Base-by-base conservation (phyloP, 371 early-diverging fungal species). In the Mortierella sp. region DNA sequence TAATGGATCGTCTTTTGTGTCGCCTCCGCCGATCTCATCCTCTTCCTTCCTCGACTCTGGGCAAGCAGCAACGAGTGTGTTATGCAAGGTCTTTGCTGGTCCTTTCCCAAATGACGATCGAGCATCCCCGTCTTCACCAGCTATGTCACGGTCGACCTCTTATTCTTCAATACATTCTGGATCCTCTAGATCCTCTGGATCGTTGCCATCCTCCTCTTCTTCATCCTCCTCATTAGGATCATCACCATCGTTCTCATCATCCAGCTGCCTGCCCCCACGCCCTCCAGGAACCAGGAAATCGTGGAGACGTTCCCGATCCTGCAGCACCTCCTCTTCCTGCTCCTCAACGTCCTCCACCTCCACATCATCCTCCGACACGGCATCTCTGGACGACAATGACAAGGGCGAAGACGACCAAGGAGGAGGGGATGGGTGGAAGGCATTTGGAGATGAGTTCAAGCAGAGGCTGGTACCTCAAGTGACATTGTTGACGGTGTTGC, bases 401-500 rank as follows among this genome's bases (percentile, higher is more conserved):
- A n/a, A n/a, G 5, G n/a, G n/a, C 14, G 54, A 50, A 31, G 68
- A 44, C 3, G 44, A 11, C 54, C 72, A 77, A 3, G 81, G 70
- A 58, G 75, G 74, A 5, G 60, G 28, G 13, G 65, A 34, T 6
- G 72, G 63, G 2, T 81, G 78, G 78, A 48, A 47, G 10, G 48
- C 48, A 8, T 72, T 81, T 72, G 82, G 78, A 48, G 72, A 75
- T 13, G 82, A 81, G 63, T 81, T 81, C 54, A 44, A 74, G 47
- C 48, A 44, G 42, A 81, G 72, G 68, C 55, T 81, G 19, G 28
- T 81, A 2, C 82, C 82, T 19, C 82, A 81, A 55, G 55, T 81
- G 42, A 28, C 65, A 28, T 21, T 70, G 21, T 54, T 81, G 72
- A 75, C 77, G 26, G 71, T 78, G 1, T 52, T 81, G 44, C 60